Base-by-base conservation (phyloP, 305 asterid genomes). In the Rubia occidens region DNA sequence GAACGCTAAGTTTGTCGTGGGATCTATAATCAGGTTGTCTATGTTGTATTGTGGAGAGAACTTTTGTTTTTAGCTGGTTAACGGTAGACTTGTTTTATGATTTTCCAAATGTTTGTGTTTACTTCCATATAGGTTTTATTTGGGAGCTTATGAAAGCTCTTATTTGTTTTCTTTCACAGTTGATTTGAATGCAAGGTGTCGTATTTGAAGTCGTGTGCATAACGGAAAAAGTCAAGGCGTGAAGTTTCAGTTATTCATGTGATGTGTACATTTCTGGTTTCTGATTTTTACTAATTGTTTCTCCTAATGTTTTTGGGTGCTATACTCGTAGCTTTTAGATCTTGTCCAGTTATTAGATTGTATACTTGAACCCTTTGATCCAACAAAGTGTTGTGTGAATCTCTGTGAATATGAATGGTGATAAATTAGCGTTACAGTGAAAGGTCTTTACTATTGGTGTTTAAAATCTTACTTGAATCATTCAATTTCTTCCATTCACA, bases 1-100 rank as follows among this genome's bases (percentile, higher is more conserved):
- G 6, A 24, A 64, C 40, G 53, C 72, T 53, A 69, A 64, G 17
- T 32, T 6, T 40, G 71, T 74, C 72, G 72, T 79, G 45, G 75
- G 21, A 11, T 17, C 13, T 11, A 18, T 39, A 0, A 17, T 17
- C 9, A 39, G 51, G 44, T 39, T 62, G 13, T 40, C 8, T 3
- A 66, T 75, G 29, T 77, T 17, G 77, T 60, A 78, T 14, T n/a
- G n/a, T 26, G 3, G 5, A 24, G 29, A 7, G 17, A 39, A 45
- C 24, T 5, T 18, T 55, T 8, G 0, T 10, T 9, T 70, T 14
- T 26, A 10, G 8, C n/a, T 6, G 32, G 11, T 6, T 61, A n/a
- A n/a, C 24, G 10, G 10, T 21, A 54, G 21, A 20, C 21, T 6
- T 1, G 10, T 17, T 32, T 32, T 32, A 7, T 11, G 17, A 8